Conservation (phyloP, 495 filamentous ascomycete species). For the Aspergillus biplanus region DNA sequence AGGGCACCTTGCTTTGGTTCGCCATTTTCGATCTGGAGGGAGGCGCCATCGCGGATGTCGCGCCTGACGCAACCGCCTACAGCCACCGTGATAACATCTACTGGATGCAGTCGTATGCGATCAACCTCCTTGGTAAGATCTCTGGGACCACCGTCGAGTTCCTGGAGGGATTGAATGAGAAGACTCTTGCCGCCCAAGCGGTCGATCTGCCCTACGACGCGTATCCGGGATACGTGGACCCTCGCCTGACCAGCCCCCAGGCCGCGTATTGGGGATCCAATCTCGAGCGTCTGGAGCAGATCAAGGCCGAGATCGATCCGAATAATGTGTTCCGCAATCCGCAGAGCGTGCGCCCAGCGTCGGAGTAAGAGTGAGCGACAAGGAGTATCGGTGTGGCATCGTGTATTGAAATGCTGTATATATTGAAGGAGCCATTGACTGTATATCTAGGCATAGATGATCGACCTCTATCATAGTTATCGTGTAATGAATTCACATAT, state of each 20-base stretch:
- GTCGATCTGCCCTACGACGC: constrained; percentile 34
- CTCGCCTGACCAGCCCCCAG: constrained; percentile 46
- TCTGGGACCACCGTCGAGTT: constrained; percentile 38
- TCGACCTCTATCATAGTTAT: no score
- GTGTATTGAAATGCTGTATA: no score
- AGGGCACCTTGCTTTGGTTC: constrained; percentile 49
- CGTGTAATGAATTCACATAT: no score
- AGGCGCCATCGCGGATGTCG: constrained; percentile 45
- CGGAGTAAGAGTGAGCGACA: not conserved
- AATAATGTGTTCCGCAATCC: constrained; percentile 65
- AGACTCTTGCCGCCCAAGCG: constrained; percentile 23
- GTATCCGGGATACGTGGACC: constrained; percentile 78
- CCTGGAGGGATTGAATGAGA: constrained; percentile 49
- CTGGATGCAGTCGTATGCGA: constrained; percentile 49
- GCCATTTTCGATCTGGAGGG: constrained; percentile 48
- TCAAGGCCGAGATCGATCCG: constrained; percentile 61
- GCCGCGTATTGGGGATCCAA: constrained; percentile 61
- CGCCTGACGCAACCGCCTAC: constrained; percentile 46
- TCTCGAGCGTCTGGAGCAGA: constrained; percentile 50
- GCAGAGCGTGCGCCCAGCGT: constrained; percentile 46
- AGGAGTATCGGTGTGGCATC: no score
- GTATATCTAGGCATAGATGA: no score
- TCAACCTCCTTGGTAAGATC: constrained; percentile 46
- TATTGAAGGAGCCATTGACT: no score
- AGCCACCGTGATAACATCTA: constrained; percentile 49